Conservation (phyloP, 352 stramenopile genomes). For the Phytophthora hibernalis region DNA sequence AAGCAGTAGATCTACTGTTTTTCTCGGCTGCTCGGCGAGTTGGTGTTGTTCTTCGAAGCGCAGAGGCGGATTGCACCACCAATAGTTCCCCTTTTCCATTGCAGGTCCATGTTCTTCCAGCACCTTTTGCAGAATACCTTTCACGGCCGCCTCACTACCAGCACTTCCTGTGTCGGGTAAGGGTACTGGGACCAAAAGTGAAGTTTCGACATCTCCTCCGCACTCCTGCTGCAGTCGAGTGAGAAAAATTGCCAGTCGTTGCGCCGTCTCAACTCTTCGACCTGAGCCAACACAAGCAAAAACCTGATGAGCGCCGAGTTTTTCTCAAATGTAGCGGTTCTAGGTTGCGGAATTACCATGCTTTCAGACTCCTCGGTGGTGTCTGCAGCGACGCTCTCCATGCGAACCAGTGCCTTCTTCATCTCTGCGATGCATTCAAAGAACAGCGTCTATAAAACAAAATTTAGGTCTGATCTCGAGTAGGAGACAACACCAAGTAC, state of each 20-base stretch:
- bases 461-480: not conserved
- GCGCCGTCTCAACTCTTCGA: conserved; percentile 21
- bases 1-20: conserved; percentile 17
- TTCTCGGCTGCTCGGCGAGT: conserved; percentile 8
- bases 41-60: conserved; percentile 14
- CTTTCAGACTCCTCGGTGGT: conserved; percentile 41
- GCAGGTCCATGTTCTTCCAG: conserved; percentile 39
- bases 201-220: conserved; percentile 17
- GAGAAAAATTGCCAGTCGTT: conserved; percentile 47
- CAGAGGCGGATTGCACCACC: conserved; percentile 28
- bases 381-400: conserved; percentile 36
- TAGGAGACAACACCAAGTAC: not conserved
- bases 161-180: not conserved
- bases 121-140: conserved; percentile 21
- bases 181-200: conserved; percentile 28
- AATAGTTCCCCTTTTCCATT: conserved; percentile 26
- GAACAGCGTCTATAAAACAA: conserved; percentile 35
- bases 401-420: conserved; percentile 44
- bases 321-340: not conserved
- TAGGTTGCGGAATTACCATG: conserved; percentile 45
- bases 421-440: conserved; percentile 53
- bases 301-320: not conserved
- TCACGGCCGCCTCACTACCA: not conserved
- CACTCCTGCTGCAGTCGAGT: conserved; percentile 45
- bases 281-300: conserved; percentile 8